Base-by-base conservation (phyloP, 805 yeast genomes). In the Lachancea kluyveri region DNA sequence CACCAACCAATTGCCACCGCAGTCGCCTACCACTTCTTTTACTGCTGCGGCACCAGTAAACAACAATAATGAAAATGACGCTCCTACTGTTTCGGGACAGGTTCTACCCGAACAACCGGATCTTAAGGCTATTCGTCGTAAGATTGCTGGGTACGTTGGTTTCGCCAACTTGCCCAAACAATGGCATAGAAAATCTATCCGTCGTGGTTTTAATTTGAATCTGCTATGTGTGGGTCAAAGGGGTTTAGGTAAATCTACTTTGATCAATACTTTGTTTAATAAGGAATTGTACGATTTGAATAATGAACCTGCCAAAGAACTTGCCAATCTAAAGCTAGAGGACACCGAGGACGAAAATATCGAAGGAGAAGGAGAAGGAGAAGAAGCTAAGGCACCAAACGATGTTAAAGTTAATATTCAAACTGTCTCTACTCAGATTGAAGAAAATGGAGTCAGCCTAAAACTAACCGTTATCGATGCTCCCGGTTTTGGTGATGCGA, bases 161-260 rank as follows among this genome's bases (percentile, higher is more conserved):
- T 92, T 92, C 64, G 95, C 96, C 45, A 92, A 88, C 63, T 70
- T 92, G 53, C 98, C 98, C 37, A 92, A 88, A 56, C 98, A 92
- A 67, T 92, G 96, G 96, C 97, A 92, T 65, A 78, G 95, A 63
- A 86, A 83, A 61, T 80, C 95, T 2, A 75, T 86, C 40, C 79
- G 82, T 60, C 74, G 84, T 53, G 98, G 98, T 9, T 92, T 92
- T 69, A 74, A 69, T 48, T 74, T 92, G 56, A 92, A 92, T 57
- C 57, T 92, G 40, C 74, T 92, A 75, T 86, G 85, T 37, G 94
- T 88, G 41, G 94, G 94, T 45, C 94, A 85, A 64, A 68, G 79
- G 39, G 96, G 98, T 4, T 68, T 90, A 41, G 98, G 98, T 49
- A 90, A 90, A 64, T 69, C 92, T 20, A 92, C 98, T 17, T 72